Conservation (phyloP, 2,329 filamentous ascomycete genomes). For the Thielaviopsis ethacetica region DNA sequence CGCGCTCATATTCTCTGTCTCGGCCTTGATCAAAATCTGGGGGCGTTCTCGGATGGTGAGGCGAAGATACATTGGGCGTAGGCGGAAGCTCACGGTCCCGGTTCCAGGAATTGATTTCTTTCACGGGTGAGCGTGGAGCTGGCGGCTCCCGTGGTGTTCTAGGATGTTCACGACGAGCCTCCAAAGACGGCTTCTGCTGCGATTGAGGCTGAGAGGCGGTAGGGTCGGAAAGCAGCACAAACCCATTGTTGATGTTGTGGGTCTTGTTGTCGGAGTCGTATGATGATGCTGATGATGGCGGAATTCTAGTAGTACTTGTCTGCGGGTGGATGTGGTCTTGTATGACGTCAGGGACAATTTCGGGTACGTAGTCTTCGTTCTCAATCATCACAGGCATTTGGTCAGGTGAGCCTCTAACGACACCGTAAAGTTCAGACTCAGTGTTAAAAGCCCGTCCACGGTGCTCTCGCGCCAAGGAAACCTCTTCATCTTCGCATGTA, state of each 20-base stretch:
- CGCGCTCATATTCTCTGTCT: conserved; percentile 1
- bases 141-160: not conserved
- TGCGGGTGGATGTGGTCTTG: not conserved
- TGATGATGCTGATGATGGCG: not conserved
- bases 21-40: not conserved
- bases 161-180: conserved; percentile 1
- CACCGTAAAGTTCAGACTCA: conserved; percentile 7
- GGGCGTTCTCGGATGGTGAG: conserved; percentile 3
- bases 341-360: conserved; percentile 9
- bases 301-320: not conserved
- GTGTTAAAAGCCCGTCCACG: not conserved
- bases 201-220: conserved; percentile 1
- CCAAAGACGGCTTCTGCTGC: not conserved
- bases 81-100: conserved; percentile 5
- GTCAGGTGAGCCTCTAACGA: conserved; percentile 6
- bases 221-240: conserved; percentile 8
- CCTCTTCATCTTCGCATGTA: conserved; percentile 9
- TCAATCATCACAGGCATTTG: conserved; percentile 8
- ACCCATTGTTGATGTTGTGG: conserved; percentile 1
- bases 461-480: conserved; percentile 8
- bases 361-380: conserved; percentile 6
- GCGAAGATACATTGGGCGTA: not conserved
- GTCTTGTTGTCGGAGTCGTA: not conserved
- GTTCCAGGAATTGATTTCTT: conserved; percentile 1
- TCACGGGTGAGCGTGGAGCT: not conserved